Percentiles rank a stretch among this genome's conserved stretches.
Evolutionary conservation across 2,329 filamentous ascomycete species (phyloP).

Genomic region (Aspergillus fructus): DNA sequence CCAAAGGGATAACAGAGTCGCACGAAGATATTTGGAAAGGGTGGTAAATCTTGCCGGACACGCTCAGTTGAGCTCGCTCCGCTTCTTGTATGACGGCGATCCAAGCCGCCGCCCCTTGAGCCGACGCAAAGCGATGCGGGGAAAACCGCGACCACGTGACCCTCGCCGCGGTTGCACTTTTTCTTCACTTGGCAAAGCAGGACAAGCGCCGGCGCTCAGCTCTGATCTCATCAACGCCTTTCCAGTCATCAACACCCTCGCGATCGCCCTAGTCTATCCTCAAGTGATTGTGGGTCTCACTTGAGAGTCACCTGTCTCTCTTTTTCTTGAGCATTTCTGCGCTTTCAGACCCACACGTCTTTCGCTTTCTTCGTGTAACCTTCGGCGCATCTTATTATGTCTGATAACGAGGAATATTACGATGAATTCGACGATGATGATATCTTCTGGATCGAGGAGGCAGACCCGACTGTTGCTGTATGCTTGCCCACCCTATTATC

Average conservation of each 20-base stretch:
- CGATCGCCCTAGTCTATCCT: neutral
- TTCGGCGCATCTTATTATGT: conserved; percentile 26
- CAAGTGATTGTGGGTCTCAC: conserved; percentile 1
- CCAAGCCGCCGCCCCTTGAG: conserved; percentile 18
- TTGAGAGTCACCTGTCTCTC: conserved; percentile 1
- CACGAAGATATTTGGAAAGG: neutral
- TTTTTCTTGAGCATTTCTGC: neutral
- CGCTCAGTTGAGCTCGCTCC: neutral
- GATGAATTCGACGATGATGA: conserved; percentile 39
- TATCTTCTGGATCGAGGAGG: conserved; percentile 36
- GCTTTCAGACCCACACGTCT: neutral
- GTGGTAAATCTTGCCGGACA: neutral
- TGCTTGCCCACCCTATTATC: conserved; percentile 7
- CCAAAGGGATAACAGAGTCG: neutral
- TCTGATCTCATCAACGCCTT: conserved; percentile 9
- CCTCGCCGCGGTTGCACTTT: neutral
- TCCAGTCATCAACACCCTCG: neutral
- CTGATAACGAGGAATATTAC: conserved; percentile 39
- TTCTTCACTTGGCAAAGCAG: conserved; percentile 8
- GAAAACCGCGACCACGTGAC: conserved; percentile 28
- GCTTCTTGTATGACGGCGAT: conserved; percentile 13
- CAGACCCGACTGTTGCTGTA: conserved; percentile 36
- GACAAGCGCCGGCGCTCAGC: neutral
- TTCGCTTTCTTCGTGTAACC: neutral
- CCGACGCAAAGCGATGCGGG: conserved; percentile 42